These are phyloP conservation scores for Yamadazyma songkhlaensis DNA, from an alignment of 1,139 yeast genomes.

Conservation along the genomic window DNA sequence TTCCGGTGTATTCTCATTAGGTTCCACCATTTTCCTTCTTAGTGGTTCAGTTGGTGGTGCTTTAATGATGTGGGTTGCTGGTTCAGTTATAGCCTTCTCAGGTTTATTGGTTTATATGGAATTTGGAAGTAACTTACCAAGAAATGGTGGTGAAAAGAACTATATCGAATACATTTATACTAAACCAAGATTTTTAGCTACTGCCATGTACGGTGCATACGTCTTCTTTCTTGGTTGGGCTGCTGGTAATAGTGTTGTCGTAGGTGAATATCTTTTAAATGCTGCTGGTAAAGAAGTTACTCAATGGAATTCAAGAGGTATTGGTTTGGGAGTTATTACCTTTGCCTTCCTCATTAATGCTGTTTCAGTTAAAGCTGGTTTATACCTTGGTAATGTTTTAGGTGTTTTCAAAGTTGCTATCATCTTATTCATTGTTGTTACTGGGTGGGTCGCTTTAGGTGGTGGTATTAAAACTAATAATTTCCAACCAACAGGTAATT, in stretches of 20 bases:
- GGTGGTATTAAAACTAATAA: conserved; percentile 57
- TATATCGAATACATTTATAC: conserved; percentile 71
- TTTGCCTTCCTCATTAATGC: conserved; percentile 70
- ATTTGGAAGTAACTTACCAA: conserved; percentile 79
- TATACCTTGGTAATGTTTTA: conserved; percentile 62
- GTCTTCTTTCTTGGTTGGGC: conserved; percentile 84
- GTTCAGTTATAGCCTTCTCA: conserved; percentile 68
- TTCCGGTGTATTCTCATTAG: conserved; percentile 84
- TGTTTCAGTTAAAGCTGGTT: conserved; percentile 60
- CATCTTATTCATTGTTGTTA: conserved; percentile 63
- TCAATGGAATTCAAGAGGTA: conserved; percentile 73
- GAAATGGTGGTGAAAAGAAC: conserved; percentile 87
- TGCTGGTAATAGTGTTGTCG: conserved; percentile 63
- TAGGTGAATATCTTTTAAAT: conserved; percentile 51
- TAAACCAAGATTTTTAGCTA: conserved; percentile 66
- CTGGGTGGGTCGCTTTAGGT: conserved; percentile 82
- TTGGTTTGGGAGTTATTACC: conserved; percentile 72
- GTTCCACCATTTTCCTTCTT: conserved; percentile 67
- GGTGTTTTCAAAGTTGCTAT: conserved; percentile 73
- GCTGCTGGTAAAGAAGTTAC: conserved; percentile 71
- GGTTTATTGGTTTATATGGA: conserved; percentile 81
- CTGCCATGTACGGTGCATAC: conserved; percentile 75
- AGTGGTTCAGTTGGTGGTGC: conserved; percentile 78
- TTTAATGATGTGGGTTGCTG: conserved; percentile 73
- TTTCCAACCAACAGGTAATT: conserved; percentile 56